Evolutionary conservation across 1,284 basidiomycete species (phyloP), one percentile per base, ranked within the genome.

Genomic region (Boletus smithii): DNA sequence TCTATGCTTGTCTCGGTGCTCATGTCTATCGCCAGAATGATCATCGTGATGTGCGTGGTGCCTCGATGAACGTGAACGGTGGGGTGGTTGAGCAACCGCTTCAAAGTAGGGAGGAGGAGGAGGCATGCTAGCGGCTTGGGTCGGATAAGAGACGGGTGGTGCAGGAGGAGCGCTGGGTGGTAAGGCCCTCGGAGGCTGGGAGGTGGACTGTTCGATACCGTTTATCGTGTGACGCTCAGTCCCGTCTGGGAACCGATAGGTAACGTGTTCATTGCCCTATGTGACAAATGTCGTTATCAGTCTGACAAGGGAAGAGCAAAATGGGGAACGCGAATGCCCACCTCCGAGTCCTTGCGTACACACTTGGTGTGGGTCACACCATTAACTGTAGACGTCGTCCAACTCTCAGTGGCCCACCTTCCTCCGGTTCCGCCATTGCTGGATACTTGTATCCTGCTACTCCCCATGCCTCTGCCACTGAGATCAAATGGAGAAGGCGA

Each of bases 181-280:
- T 10, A 62, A 26, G 18, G 48, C 51, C 46, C 57, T 55, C 17
- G 0, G 32, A 40, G 51, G 36, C 23, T 44, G 48, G 5, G 53
- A 18, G 3, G 48, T 10, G 7, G 70, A 58, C 58, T 86, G 85
- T 42, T 88, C 82, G 16, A 85, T 63, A 6, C 86, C 87, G 50
- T 89, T 88, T 53, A 89, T 70, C 5, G 77, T 81, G 56, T 76
- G 73, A 2, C 79, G 68, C 59, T 84, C 74, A 24, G 76, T 74
- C 6, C 86, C 85, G 49, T 88, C 83, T 6, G 81, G 77, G 49
- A 75, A 78, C 5, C 73, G 79, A 42, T 79, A 77, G 3, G 75
- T 81, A 34, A 84, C 69, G 60, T 87, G 83, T 56, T 85, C 82
- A 53, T 85, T 87, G 4, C 87, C 86, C 85, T 89, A 48, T 8